These are phyloP conservation scores for Fragaria iinumae DNA, from an alignment of 306 rosid genomes.

Conservation along the genomic window DNA sequence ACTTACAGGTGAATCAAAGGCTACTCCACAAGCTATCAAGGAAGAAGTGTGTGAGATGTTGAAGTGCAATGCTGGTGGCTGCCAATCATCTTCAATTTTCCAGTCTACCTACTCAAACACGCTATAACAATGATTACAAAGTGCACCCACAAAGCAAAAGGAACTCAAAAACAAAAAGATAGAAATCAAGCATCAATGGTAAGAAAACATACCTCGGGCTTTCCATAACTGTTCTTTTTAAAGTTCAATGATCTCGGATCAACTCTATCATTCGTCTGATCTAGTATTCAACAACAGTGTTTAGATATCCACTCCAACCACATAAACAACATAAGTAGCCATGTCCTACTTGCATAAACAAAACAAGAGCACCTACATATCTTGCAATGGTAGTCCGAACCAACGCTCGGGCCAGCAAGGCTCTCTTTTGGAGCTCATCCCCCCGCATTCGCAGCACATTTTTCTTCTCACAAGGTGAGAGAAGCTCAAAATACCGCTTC, in stretches of 20 bases:
- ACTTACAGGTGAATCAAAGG: conserved; percentile 64
- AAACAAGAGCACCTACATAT: conserved; percentile 50
- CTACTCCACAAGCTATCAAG: conserved; percentile 87
- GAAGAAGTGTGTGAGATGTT: conserved; percentile 87
- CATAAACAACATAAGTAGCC: not conserved
- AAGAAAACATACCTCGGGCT: conserved; percentile 71
- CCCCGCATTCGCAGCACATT: conserved; percentile 50
- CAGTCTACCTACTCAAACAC: conserved; percentile 55
- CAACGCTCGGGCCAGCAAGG: conserved; percentile 69
- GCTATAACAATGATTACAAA: conserved; percentile 23
- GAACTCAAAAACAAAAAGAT: not conserved
- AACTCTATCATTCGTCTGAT: conserved; percentile 52
- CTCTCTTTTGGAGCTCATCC: conserved; percentile 58
- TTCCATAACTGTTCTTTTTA: conserved; percentile 71
- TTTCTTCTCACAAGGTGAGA: conserved; percentile 71
- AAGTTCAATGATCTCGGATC: conserved; percentile 69
- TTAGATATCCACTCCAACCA: conserved; percentile 37
- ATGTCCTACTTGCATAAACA: not conserved
- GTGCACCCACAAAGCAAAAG: not conserved
- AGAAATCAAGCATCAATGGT: conserved; percentile 12
- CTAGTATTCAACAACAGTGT: conserved; percentile 47
- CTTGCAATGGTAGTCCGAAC: conserved; percentile 88
- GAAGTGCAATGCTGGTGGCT: conserved; percentile 77
- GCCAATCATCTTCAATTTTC: conserved; percentile 51
- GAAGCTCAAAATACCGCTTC: conserved; percentile 56